Evolutionary conservation across 495 filamentous ascomycete species (phyloP), one percentile per base, ranked within the genome.

Genomic region (Eremomyces bilateralis): DNA sequence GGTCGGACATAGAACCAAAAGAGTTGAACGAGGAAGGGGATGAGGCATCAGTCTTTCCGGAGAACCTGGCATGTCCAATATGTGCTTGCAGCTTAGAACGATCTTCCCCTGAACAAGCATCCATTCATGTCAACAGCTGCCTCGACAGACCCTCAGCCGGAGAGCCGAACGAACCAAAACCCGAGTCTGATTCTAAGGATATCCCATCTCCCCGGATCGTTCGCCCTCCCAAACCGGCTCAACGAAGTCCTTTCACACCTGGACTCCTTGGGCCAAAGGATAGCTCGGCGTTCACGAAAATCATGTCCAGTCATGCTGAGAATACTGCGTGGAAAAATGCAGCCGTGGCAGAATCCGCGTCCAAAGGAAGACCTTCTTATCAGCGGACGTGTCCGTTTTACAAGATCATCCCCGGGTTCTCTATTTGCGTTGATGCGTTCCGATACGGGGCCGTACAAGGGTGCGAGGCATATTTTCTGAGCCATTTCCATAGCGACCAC

Each of bases 401-500:
- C 58, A 99, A 99, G 52, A 91, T 95, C 39, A 67, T 99, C 53
- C 80, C 82, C 2, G 80, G 80, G 1, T 76, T 94, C 40, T 77
- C 65, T 34, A 90, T 95, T 40, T 84, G 80, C 36, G 88, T 97
- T 3, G 88, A 99, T 51, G 88, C 90, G 0, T 95, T 99, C 53
- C 71, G 83, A 4, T 99, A 95, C 47, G 90, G 88, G 3, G 78
- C 81, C 3, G 77, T 99, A 0, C 68, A 90, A 50, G 83, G 80
- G 0, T 90, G 81, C 50, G 74, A 79, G 32, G 88, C 85, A 15
- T 99, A 99, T 51, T 99, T 99, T 47, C 65, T 99, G 18, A 92
- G 81, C 42, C 88, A 99, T 48, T 99, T 94, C 43, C 88, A 99
- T 53, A 90, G 79, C 40, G 88, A 99, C 48, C 88, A 99, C 46